Base-by-base conservation (phyloP, 2,329 filamentous ascomycete species). In the Verruconis gallopava region DNA sequence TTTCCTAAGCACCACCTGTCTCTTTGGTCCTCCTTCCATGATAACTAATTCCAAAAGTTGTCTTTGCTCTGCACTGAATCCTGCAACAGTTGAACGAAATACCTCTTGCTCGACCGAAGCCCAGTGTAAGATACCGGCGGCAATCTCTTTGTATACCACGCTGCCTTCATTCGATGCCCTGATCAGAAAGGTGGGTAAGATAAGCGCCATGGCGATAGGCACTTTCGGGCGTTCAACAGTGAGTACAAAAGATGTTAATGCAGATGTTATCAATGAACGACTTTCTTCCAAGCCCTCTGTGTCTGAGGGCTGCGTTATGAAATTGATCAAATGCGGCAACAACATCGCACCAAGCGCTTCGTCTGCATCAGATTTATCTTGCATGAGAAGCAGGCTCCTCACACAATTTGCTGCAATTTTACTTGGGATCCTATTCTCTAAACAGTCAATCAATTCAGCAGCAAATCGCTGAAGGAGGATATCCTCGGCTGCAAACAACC, bases 321-420 rank as follows among this genome's bases (percentile, higher is more conserved):
- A 96, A 12, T 72, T 66, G 37, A 96, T 66, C 15, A 93, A 68
- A 14, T 79, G 76, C 1, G 85, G 82, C 38, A 89, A 68, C 38
- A 94, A 66, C 49, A 81, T 79, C 39, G 83, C 73, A 2, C 79
- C 74, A 40, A 96, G 79, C 46, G 73, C 76, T 51, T 85, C 73
- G 55, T 86, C 80, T 15, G 82, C 77, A 1, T 69, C 55, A 50
- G 60, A 55, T 17, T 33, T 25, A 21, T 28, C 38, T 41, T 73
- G 63, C 51, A 81, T 67, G 3, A 94, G 65, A 21, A 96, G 69
- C 5, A 96, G 72, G 5, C 86, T 91, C 44, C 88, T 78, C 50
- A 89, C 76, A 60, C 91, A 98, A 54, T 85, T 86, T 47, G 85
- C 82, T 1, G 91, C 86, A 43, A 95, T 88, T 54, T 84, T 93